Evolutionary conservation across 2,329 filamentous ascomycete genomes (phyloP), one percentile per base, ranked within the genome.

Genomic region (Geosmithia putterillii): DNA sequence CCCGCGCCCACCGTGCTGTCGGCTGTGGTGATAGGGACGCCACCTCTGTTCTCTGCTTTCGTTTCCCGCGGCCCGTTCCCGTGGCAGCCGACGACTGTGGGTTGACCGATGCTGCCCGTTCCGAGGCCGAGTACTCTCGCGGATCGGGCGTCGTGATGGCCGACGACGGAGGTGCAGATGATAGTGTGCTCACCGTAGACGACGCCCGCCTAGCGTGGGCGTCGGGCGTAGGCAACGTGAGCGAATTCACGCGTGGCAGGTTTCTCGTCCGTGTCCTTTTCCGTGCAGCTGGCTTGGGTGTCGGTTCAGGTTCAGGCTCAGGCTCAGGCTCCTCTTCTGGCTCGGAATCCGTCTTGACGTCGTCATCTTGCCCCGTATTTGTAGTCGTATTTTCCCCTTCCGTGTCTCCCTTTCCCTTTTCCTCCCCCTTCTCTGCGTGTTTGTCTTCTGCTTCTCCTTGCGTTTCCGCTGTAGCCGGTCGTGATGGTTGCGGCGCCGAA

Each of bases 11-110:
- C 3, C 42, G 42, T 23, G 21, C 28, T n/a, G 36, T 23, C 22
- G 8, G 21, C 20, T n/a, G 57, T 36, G 57, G 56, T 17, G 58
- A 58, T 17, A 28, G 22, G 7, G 39, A 17, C 22, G 49, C 55
- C 2, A 47, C 42, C n/a, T 43, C 46, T 9, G 42, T 44, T 42
- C 43, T 48, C 12, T 42, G 17, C 4, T 20, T 22, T 22, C 41
- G 20, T 20, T 6, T 7, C 3, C 15, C 8, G 6, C 18, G 21
- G 21, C 39, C n/a, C 25, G 7, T 3, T 17, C 20, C 21, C 9
- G 39, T 20, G n/a, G n/a, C n/a, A n/a, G n/a, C n/a, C 9, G 39
- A 28, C 17, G 39, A n/a, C 39, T 25, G 36, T 32, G 28, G 7
- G 22, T 32, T 28, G 12, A 23, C 20, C 19, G 41, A 42, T 37